Evolutionary conservation across 352 stramenopile genomes (phyloP), one percentile per base, ranked within the genome.

Genomic region (Aphanomyces invadans): DNA sequence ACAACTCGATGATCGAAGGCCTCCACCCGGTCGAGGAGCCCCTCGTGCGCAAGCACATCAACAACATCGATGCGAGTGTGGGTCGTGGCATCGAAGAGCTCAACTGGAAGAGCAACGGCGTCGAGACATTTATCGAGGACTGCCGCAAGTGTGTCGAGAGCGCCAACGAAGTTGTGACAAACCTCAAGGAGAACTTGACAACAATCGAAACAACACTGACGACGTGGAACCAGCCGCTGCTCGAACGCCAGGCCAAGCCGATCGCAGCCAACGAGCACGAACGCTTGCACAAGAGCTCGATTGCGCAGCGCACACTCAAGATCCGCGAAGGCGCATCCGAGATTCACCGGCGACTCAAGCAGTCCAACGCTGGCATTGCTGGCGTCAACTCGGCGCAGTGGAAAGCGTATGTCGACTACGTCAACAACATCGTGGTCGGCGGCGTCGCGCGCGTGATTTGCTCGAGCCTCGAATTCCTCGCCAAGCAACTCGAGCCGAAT

Each of bases 321-420:
- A 98, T 99, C 60, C 97, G 95, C 26, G 92, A 98, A 65, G 90
- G 89, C 17, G 95, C 96, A 3, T 88, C 95, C 10, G 89, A 98
- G 76, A 98, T 99, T 71, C 91, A 98, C 65, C 83, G 84, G 17
- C 83, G 97, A 21, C 65, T 99, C 46, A 98, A 98, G 73, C 92
- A 98, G 68, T 98, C 90, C 1, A 98, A 98, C 72, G 94, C 95
- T 17, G 80, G 95, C 9, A 90, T 99, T 31, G 88, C 97, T 11
- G 79, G 84, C 12, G 94, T 95, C 42, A 97, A 97, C 68, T 91
- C 83, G 28, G 94, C 92, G n/a, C 83, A 98, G 73, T 99, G 96
- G 96, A 96, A 93, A 59, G 89, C 88, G 15, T 99, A 99, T 68
- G 88, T 98, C 21, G 92, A 99, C 71, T 99, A 98, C 67, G 90